phyloP scores from a whole-genome alignment of 2,329 filamentous ascomycete genomes.

The Sclerotinia trifoliorum region DNA sequence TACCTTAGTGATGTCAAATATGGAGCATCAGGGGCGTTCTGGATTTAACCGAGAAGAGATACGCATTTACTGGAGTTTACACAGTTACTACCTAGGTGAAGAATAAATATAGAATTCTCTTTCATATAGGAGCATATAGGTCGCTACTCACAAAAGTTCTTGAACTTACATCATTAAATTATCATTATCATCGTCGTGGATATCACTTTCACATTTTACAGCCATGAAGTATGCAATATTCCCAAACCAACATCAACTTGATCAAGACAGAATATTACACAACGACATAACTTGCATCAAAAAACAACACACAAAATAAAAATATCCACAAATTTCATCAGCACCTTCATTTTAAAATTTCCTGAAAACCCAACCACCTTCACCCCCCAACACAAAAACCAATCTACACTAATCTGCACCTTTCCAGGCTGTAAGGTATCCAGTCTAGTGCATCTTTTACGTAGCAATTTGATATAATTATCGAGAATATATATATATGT shows the following conservation, averaged over 20 bases:
- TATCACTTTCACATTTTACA: neutral
- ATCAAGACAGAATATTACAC: neutral
- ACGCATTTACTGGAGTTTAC: constrained; percentile 20
- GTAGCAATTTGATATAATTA: neutral
- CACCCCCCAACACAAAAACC: neutral
- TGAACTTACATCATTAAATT: too few relatives aligned
- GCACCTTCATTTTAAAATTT: neutral
- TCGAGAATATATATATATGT: too few relatives aligned
- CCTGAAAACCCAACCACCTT: neutral
- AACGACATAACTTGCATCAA: neutral
- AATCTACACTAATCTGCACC: neutral
- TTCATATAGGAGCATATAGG: neutral
- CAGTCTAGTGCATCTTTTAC: neutral
- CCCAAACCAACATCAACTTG: neutral
- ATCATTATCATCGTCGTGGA: too few relatives aligned
- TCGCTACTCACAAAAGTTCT: too few relatives aligned
- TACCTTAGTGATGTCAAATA: neutral
- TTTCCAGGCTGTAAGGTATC: neutral
- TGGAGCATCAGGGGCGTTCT: constrained; percentile 8
- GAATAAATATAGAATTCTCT: neutral
- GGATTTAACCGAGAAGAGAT: neutral
- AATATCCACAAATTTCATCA: neutral
- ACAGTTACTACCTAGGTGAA: neutral
- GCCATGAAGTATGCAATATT: neutral
- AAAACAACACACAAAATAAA: neutral